Base-by-base conservation (phyloP, 2,329 filamentous ascomycete species). In the Lasiodiplodia gonubiensis region DNA sequence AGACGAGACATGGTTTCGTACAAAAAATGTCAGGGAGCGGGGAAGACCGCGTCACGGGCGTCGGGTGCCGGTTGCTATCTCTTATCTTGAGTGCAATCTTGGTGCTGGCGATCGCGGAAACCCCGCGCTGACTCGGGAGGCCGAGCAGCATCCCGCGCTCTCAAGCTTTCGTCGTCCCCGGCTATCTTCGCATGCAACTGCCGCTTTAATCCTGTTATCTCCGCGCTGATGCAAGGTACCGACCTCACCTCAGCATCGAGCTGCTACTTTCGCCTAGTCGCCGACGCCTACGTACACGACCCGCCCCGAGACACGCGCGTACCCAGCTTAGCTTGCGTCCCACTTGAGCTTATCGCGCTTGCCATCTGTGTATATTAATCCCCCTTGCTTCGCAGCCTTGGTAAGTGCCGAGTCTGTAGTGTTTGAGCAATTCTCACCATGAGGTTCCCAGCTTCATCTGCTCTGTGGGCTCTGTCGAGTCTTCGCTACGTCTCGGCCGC, bases 401-500 rank as follows among this genome's bases (percentile, higher is more conserved):
- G 25, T n/a, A 33, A 37, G 57, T 27, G 2, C 21, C 6, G 30
- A 11, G 18, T n/a, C 30, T 25, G 30, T 12, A 14, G 4, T 30
- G 11, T 8, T 6, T 7, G 46, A 18, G 18, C 46, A 7, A 25
- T 27, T 49, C 25, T 48, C 57, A 61, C 57, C 16, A 61, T 63
- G 59, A 27, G 46, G 8, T n/a, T 37, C 27, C 16, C 46, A 46
- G 27, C 18, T 11, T n/a, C 27, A 6, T 46, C 25, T 23, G 3
- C 51, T 27, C 11, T 37, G 8, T 63, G 59, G 8, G 59, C 46
- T 35, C 27, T 63, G 6, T 25, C 46, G 2, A 23, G 16, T 27
- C n/a, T 39, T 18, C 37, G 16, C 16, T 42, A 35, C 14, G 63
- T 49, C 25, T 53, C 74, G 48, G 72, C 70, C 11, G 71, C 72